Base-by-base conservation (phyloP, 306 rosid species). In the Astragalus glycyphyllos region DNA sequence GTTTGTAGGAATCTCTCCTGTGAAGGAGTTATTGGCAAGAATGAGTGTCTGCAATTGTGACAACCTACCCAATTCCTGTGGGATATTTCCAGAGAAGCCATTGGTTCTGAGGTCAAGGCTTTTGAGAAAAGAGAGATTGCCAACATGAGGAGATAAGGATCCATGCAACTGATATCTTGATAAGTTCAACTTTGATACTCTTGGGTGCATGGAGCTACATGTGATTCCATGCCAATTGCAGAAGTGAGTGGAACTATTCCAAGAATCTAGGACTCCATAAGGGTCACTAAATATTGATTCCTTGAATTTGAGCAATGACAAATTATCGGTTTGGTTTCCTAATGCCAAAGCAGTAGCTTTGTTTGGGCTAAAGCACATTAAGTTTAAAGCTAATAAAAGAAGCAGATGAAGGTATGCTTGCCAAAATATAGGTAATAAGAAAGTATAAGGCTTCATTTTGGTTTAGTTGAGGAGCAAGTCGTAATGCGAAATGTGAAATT, bases 141-240 rank as follows among this genome's bases (percentile, higher is more conserved):
- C 77, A 11, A 79, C 7, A 13, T 49, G 14, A 40, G 86, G 82
- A 31, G 88, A 74, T 42, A 75, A 34, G 11, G 53, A 8, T 66
- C 88, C 85, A 1, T 31, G 23, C 59, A 84, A 29, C 2, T 12
- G 6, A 2, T 8, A 31, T 4, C 65, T 69, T 34, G 0, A 1
- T 20, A 79, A 46, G 5, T 29, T 37, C 78, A 84, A 32, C 40
- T 42, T 37, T 0, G 7, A 15, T 0, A 81, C 81, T 58, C 76
- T 77, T 35, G 61, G 80, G 17, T 68, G 82, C 38, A 16, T n/a
- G 11, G 2, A 42, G 4, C 71, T 38, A 53, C 86, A 85, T 2
- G 77, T 45, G 56, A 82, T n/a, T 53, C 89, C 89, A n/a, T 4
- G 31, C 89, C 86, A 85, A 0, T 38, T 53, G 63, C 84, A 85